These are phyloP conservation scores for Xylariaceae sp. DNA, from an alignment of 2,329 filamentous ascomycete genomes.

Conservation along the genomic window DNA sequence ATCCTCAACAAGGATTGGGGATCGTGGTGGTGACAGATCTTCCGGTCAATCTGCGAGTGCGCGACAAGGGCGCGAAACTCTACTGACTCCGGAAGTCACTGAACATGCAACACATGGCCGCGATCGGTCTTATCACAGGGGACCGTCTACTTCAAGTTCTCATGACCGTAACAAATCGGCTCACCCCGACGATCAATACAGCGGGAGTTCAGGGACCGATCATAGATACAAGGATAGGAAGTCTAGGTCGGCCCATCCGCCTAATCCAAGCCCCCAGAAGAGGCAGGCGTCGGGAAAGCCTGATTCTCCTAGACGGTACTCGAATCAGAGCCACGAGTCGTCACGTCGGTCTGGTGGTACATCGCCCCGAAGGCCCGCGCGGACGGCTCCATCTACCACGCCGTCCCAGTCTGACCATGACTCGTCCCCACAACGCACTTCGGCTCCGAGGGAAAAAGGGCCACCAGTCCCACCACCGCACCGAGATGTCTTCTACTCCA, in stretches of 20 bases:
- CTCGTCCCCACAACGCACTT: conserved; percentile 19
- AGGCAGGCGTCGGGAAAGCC: conserved; percentile 23
- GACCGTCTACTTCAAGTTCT: conserved; percentile 18
- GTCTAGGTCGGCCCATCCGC: conserved; percentile 15
- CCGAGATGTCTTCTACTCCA: conserved; percentile 26
- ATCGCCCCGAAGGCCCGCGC: conserved; percentile 17
- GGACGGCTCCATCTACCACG: conserved; percentile 14
- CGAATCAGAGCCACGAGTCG: conserved; percentile 21
- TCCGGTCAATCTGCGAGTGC: conserved; percentile 25
- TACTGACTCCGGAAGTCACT: conserved; percentile 43
- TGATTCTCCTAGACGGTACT: conserved; percentile 17
- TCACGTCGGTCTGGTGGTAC: conserved; percentile 17
- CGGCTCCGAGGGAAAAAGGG: conserved; percentile 18
- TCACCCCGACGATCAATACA: conserved; percentile 20
- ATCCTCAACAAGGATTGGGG: conserved; percentile 22
- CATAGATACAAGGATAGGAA: conserved; percentile 20
- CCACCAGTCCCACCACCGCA: conserved; percentile 17
- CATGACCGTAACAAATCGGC: conserved; percentile 20
- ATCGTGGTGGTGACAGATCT: conserved; percentile 30
- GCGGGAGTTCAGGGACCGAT: conserved; percentile 18
- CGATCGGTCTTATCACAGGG: conserved; percentile 27
- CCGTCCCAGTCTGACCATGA: conserved; percentile 22
- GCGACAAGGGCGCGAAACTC: conserved; percentile 31
- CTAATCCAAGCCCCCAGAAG: conserved; percentile 23
- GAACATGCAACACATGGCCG: conserved; percentile 28